A percentile compares a stretch with the other conserved stretches of the same genome.
Evolutionary conservation across 2,329 filamentous ascomycete species (phyloP).

Genomic region (Hypocreales sp.): DNA sequence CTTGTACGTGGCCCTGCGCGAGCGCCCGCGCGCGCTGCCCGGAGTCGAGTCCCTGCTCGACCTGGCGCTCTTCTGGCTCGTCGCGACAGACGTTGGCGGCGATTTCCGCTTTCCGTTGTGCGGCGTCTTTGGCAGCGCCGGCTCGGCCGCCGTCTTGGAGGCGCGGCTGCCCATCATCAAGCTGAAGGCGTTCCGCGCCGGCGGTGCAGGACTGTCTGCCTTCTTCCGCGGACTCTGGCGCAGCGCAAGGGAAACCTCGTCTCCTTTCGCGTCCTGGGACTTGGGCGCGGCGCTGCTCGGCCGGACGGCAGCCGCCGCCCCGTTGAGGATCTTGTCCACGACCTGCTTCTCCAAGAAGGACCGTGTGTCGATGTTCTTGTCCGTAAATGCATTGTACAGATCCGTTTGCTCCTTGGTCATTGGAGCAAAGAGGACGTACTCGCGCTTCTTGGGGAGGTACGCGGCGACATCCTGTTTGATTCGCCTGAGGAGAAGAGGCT

Average conservation of each 20-base stretch:
- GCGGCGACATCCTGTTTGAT: constrained; percentile 90
- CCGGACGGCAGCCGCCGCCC: too few species aligned
- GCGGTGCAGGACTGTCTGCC: constrained; percentile 7
- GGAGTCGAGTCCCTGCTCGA: constrained; percentile 66
- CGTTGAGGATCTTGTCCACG: constrained; percentile 49
- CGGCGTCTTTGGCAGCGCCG: constrained; percentile 2
- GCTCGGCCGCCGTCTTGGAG: constrained; percentile 10
- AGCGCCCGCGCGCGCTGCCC: constrained; percentile 33
- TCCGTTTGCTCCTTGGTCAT: constrained; percentile 85
- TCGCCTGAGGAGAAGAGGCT: constrained; percentile 74
- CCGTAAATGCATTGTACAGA: constrained; percentile 54
- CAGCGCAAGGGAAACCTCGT: constrained; percentile 16
- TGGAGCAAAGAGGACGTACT: constrained; percentile 90
- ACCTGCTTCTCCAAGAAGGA: constrained; percentile 74
- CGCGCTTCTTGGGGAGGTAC: constrained; percentile 85
- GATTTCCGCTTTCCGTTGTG: constrained; percentile 15
- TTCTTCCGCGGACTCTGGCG: constrained; percentile 18
- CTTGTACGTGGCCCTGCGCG: constrained; percentile 34
- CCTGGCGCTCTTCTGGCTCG: constrained; percentile 52
- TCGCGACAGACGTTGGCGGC: constrained; percentile 13
- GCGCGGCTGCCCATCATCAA: constrained; percentile 34
- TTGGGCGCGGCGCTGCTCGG: constrained; percentile 15
- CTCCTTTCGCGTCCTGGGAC: constrained; percentile 4
- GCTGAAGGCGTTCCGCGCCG: constrained; percentile 30
- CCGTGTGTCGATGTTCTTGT: constrained; percentile 44